A percentile compares a stretch with the other conserved stretches of the same genome.
Conservation (phyloP, 495 filamentous ascomycete species). For the Neohortaea acidophila region DNA sequence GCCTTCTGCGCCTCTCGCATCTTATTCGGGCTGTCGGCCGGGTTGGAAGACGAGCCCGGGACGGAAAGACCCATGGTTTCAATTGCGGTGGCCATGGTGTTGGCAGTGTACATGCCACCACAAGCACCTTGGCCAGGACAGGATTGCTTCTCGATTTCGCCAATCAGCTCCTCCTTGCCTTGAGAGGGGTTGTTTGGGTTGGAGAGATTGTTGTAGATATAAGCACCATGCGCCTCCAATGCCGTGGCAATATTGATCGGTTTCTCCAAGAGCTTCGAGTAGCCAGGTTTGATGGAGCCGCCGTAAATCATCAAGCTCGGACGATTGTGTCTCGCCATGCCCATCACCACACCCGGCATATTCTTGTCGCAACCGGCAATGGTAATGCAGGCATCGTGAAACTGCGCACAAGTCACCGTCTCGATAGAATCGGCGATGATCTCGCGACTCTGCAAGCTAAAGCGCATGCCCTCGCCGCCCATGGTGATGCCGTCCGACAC, state of each 20-base stretch:
- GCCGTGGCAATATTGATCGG: conserved; percentile 81
- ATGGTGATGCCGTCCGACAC: conserved; percentile 93
- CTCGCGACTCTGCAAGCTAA: conserved; percentile 86
- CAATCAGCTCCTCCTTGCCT: conserved; percentile 64
- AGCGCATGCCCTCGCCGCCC: conserved; percentile 94
- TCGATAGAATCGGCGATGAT: conserved; percentile 94
- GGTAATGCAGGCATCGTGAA: conserved; percentile 84
- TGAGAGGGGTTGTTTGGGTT: conserved; percentile 43
- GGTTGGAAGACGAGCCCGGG: conserved; percentile 81
- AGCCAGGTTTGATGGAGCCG: conserved; percentile 76
- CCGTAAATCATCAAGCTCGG: conserved; percentile 79
- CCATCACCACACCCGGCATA: conserved; percentile 84
- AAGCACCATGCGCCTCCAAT: conserved; percentile 84
- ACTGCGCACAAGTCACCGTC: conserved; percentile 61
- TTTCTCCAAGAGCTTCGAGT: conserved; percentile 59
- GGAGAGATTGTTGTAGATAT: conserved; percentile 52
- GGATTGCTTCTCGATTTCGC: conserved; percentile 69
- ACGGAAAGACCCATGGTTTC: conserved; percentile 93
- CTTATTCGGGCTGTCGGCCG: conserved; percentile 77
- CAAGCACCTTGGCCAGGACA: conserved; percentile 91
- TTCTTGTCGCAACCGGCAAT: conserved; percentile 98
- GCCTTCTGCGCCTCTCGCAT: conserved; percentile 80
- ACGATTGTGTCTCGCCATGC: conserved; percentile 77
- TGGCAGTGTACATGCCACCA: conserved; percentile 98
- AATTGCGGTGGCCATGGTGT: conserved; percentile 96